Conservation (phyloP, 2,329 filamentous ascomycete species). For the Raffaelea albimanens region DNA sequence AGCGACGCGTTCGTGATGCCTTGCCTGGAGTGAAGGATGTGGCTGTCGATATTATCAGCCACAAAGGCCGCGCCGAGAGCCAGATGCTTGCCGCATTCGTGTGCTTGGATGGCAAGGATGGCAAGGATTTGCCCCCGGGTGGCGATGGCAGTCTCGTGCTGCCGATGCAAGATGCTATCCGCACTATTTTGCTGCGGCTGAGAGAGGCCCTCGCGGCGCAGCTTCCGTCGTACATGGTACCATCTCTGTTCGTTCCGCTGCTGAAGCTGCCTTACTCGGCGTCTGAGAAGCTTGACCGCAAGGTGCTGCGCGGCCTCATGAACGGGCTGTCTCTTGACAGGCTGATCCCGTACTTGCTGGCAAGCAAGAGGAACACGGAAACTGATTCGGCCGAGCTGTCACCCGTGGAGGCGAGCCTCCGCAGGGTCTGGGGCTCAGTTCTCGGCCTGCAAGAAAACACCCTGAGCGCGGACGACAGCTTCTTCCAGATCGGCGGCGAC, state of each 20-base stretch:
- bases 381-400: too few relatives aligned
- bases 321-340: too few relatives aligned
- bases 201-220: background rate
- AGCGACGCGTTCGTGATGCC: background rate
- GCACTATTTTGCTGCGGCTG: background rate
- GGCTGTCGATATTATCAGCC: background rate
- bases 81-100: background rate
- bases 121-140: too few relatives aligned
- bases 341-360: too few relatives aligned
- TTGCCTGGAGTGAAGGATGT: background rate
- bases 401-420: constrained; percentile 29
- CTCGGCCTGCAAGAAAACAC: constrained; percentile 25
- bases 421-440: constrained; percentile 36
- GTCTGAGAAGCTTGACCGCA: background rate
- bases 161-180: background rate
- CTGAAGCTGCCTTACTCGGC: background rate
- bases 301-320: background rate
- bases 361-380: too few relatives aligned
- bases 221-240: background rate
- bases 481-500: constrained; percentile 37
- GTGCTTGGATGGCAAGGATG: background rate
- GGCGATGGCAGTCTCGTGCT: background rate
- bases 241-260: background rate
- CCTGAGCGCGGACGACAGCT: constrained; percentile 34
- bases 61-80: background rate